phyloP scores from a whole-genome alignment of 176 grass and related monocot species.

The Lolium rigidum region DNA sequence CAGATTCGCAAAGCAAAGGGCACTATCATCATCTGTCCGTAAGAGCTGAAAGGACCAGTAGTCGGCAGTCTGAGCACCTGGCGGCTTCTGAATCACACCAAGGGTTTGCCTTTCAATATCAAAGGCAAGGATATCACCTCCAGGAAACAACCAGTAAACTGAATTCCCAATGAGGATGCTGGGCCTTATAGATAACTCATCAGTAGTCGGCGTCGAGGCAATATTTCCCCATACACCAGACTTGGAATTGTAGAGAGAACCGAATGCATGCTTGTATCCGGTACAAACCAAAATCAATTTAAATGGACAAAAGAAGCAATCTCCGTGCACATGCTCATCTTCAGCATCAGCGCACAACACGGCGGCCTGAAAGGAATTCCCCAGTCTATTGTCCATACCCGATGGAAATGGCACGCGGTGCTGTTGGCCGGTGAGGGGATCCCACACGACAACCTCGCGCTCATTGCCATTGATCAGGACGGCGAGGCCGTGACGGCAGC shows the following conservation, averaged over 20 bases:
- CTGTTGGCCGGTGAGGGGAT: not conserved
- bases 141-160: not conserved
- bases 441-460: too few relatives aligned
- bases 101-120: not conserved
- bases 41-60: not conserved
- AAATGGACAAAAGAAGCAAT: not conserved
- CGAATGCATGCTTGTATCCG: not conserved
- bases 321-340: not conserved
- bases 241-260: not conserved
- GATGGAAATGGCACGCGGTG: not conserved
- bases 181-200: not conserved
- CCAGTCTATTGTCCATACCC: not conserved
- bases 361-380: not conserved
- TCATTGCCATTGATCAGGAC: too few relatives aligned
- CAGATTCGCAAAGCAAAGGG: too few relatives aligned
- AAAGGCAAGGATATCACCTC: not conserved
- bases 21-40: not conserved
- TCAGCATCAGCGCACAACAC: not conserved
- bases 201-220: not conserved
- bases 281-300: not conserved
- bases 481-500: too few relatives aligned
- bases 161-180: not conserved
- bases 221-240: not conserved
- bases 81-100: not conserved
- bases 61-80: fast-evolving